Evolutionary conservation across 495 filamentous ascomycete species (phyloP), one percentile per base, ranked within the genome.

Genomic region (Neurospora tetraspora): DNA sequence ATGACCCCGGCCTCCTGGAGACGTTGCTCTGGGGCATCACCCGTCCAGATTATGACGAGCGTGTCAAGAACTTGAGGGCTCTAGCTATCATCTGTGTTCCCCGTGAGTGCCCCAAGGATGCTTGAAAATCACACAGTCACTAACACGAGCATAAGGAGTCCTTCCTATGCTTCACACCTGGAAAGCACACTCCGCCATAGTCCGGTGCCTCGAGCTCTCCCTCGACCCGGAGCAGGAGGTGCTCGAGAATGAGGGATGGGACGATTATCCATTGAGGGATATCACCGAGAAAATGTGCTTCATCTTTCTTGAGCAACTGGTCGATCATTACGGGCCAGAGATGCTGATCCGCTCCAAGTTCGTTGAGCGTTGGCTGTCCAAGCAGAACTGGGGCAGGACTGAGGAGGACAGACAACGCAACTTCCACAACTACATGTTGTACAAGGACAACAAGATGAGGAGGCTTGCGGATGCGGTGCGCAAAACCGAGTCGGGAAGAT

Each of bases 331-430:
- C 68, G 83, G 80, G 23, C 73, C 79, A 36, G 79, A 81, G 36
- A 82, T 80, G 65, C 71, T 88, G 10, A 73, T 89, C 68, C 81
- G 84, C 70, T 82, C 85, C 47, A 79, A 81, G 34, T 87, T 89
- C 72, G 81, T 89, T 20, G 83, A 86, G 69, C 86, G 83, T 69
- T 89, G 87, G 87, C 80, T 89, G 7, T 84, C 80, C 34, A 86
- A 83, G 74, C 86, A 89, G 69, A 85, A 84, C 18, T 88, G 87
- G 85, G 87, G 87, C 6, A 73, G 76, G 27, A 82, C 75, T 1
- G 79, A 82, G 9, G 79, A 82, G 43, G 82, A 84, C 71, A 80
- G 83, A 36, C 80, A 78, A 39, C 77, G 75, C 9, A 88, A 87
- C 71, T 87, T 88, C 72, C 68, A 71, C 20, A 77, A 78, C 37